Conservation (phyloP, 805 yeast genomes). For the Zygotorulaspora chibaensis region DNA sequence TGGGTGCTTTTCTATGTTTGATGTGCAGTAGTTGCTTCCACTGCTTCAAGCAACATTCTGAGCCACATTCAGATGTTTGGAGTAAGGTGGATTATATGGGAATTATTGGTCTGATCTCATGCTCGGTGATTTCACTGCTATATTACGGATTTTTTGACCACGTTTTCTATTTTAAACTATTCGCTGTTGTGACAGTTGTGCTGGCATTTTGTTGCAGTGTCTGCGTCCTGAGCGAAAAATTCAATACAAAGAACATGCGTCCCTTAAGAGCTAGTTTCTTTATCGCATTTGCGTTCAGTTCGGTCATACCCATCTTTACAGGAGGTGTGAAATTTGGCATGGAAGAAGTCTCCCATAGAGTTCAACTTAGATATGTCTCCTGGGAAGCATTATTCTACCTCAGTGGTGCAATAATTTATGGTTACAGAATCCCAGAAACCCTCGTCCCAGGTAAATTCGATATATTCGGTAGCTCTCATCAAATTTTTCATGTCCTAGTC, state of each 20-base stretch:
- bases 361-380: slow-evolving; percentile 57
- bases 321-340: slow-evolving; percentile 52
- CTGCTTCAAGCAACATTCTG: slow-evolving; percentile 62
- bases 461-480: slow-evolving; percentile 74
- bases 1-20: slow-evolving; percentile 57
- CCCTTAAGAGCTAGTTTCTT: slow-evolving; percentile 75
- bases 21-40: slow-evolving; percentile 65
- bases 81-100: slow-evolving; percentile 75
- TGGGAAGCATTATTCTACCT: slow-evolving; percentile 72
- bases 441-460: slow-evolving; percentile 59
- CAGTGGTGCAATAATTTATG: slow-evolving; percentile 74
- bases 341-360: slow-evolving; percentile 45
- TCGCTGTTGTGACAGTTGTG: slow-evolving; percentile 41
- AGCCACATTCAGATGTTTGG: slow-evolving; percentile 48
- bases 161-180: slow-evolving; percentile 25
- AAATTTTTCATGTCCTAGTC: slow-evolving; percentile 73
- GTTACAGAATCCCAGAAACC: slow-evolving; percentile 74
- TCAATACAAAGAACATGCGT: slow-evolving; percentile 63
- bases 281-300: slow-evolving; percentile 71
- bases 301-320: slow-evolving; percentile 60
- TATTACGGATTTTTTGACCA: slow-evolving; percentile 44
- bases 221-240: slow-evolving; percentile 61
- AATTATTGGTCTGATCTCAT: slow-evolving; percentile 61
- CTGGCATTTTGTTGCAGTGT: slow-evolving; percentile 61
- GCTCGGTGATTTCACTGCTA: slow-evolving; percentile 52